These are phyloP conservation scores for Syncephalis plumigaleata DNA, from an alignment of 371 early-diverging fungal genomes.

Conservation along the genomic window DNA sequence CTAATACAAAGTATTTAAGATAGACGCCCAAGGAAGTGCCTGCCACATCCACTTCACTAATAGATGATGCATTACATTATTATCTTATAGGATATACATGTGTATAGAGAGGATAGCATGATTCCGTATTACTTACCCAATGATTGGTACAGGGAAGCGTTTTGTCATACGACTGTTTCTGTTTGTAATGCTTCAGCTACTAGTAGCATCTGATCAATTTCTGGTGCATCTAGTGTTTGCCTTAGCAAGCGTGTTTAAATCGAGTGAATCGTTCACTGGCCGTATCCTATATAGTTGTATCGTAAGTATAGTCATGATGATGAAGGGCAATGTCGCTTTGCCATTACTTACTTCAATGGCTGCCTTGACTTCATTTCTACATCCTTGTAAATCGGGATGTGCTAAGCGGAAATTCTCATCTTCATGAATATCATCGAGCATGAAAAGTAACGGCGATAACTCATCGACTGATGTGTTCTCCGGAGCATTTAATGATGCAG, in stretches of 20 bases:
- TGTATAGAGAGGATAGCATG: too few species aligned
- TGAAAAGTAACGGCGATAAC: conserved; percentile 2
- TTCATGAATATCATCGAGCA: conserved; percentile 28
- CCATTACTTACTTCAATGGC: conserved; percentile 22
- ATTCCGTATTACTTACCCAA: too few species aligned
- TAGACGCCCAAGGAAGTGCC: too few species aligned
- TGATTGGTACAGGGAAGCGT: too few species aligned
- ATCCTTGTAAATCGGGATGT: conserved; percentile 17
- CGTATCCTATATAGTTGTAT: not conserved
- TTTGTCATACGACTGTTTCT: too few species aligned
- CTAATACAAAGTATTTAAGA: too few species aligned
- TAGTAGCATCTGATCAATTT: conserved; percentile 1
- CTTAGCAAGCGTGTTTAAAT: not conserved
- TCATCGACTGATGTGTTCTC: conserved; percentile 1
- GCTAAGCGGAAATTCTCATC: conserved; percentile 22
- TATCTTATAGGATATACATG: too few species aligned
- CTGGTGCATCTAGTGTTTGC: not conserved
- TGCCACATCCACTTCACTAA: too few species aligned
- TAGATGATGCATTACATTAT: too few species aligned
- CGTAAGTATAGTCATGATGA: not conserved
- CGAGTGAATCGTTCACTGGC: too few species aligned
- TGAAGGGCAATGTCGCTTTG: too few species aligned
- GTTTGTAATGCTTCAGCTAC: not conserved
- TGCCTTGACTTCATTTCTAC: conserved; percentile 18
- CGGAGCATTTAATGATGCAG: conserved; percentile 2